Evolutionary conservation across 2,329 filamentous ascomycete species (phyloP).

Genomic region (Byssoonygena ceratinophila): DNA sequence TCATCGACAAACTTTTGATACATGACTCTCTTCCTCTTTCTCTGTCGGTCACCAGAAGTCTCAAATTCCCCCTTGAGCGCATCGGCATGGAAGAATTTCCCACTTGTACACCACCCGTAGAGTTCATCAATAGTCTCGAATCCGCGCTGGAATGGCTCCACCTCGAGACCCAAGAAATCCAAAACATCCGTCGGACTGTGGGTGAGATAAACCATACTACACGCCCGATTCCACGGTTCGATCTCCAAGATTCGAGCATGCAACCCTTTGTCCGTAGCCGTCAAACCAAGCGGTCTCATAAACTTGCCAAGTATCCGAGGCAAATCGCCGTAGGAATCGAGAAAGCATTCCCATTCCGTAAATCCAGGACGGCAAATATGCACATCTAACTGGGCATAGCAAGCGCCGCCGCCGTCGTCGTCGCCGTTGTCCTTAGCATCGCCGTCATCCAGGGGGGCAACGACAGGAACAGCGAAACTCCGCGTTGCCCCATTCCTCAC

Average conservation of each 20-base stretch:
- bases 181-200: not conserved
- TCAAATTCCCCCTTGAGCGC: not conserved
- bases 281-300: conserved; percentile 5
- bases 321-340: conserved; percentile 7
- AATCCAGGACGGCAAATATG: conserved; percentile 7
- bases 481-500: not conserved
- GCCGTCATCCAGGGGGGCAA: no score
- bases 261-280: conserved; percentile 5
- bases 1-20: conserved; percentile 8
- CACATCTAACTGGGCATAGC: conserved; percentile 8
- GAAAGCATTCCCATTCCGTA: conserved; percentile 4
- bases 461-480: conserved; percentile 6
- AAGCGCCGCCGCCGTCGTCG: no score
- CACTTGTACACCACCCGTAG: conserved; percentile 5
- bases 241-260: conserved; percentile 6
- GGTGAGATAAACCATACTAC: conserved; percentile 6
- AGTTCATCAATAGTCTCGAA: conserved; percentile 6
- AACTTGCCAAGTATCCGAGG: conserved; percentile 6
- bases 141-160: conserved; percentile 1
- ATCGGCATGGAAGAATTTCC: not conserved
- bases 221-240: conserved; percentile 2
- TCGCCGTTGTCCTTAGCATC: no score
- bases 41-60: conserved; percentile 5
- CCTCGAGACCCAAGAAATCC: conserved; percentile 5
- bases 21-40: conserved; percentile 6